Conservation (phyloP, 2,329 filamentous ascomycete species). For the Penicillium decumbens region DNA sequence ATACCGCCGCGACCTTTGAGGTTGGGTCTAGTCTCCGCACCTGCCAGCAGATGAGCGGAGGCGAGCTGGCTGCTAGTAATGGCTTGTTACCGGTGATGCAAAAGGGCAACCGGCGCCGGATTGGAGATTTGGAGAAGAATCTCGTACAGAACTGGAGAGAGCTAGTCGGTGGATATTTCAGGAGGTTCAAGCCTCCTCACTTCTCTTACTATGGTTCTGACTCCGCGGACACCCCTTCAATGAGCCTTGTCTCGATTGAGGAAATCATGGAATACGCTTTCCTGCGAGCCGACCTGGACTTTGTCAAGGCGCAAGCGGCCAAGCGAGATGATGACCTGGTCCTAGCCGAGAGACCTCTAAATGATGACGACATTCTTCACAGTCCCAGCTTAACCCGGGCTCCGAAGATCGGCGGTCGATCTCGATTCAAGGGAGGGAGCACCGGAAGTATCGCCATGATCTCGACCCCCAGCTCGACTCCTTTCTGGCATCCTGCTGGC, state of each 20-base stretch:
- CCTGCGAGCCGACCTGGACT: constrained; percentile 87
- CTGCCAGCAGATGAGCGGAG: constrained; percentile 12
- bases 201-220: constrained; percentile 53
- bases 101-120: constrained; percentile 55
- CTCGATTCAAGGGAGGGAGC: constrained; percentile 86
- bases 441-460: constrained; percentile 87
- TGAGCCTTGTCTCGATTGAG: constrained; percentile 40
- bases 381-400: constrained; percentile 48
- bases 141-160: constrained; percentile 74
- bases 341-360: constrained; percentile 70
- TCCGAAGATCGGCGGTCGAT: constrained; percentile 62
- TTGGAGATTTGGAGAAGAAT: constrained; percentile 63
- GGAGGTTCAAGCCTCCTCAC: constrained; percentile 76
- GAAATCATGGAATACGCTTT: constrained; percentile 82
- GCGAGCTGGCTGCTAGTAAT: constrained; percentile 13
- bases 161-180: constrained; percentile 89
- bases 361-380: constrained; percentile 78
- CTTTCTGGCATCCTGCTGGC: constrained; percentile 90
- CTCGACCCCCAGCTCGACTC: constrained; percentile 82
- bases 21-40: constrained; percentile 68
- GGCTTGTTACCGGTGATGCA: constrained; percentile 47
- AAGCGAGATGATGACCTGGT: constrained; percentile 71
- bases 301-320: constrained; percentile 79
- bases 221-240: constrained; percentile 24
- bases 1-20: constrained; percentile 70